Conservation (phyloP, 2,329 filamentous ascomycete species). For the Macroventuria anomochaeta region DNA sequence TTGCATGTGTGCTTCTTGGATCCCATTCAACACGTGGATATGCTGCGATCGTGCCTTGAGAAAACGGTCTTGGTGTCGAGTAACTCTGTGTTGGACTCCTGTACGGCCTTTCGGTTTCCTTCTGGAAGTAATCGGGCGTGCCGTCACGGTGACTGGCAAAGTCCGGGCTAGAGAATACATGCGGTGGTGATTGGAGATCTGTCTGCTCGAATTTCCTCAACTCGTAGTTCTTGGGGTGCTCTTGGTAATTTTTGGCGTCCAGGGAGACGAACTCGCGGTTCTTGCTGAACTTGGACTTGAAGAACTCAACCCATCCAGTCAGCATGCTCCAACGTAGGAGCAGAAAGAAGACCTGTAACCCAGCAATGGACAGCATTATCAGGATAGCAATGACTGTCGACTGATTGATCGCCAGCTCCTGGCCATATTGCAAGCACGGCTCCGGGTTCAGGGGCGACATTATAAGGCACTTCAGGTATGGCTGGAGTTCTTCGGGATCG, state of each 20-base stretch:
- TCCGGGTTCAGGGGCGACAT: constrained; percentile 65
- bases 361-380: constrained; percentile 80
- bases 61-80: constrained; percentile 50
- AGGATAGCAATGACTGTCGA: constrained; percentile 81
- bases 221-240: constrained; percentile 44
- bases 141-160: constrained; percentile 30
- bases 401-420: constrained; percentile 72
- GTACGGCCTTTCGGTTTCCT: constrained; percentile 49
- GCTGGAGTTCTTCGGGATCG: constrained; percentile 61
- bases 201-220: constrained; percentile 41
- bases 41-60: constrained; percentile 26
- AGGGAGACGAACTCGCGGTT: constrained; percentile 87
- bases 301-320: constrained; percentile 77
- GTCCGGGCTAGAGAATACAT: constrained; percentile 36
- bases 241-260: constrained; percentile 65
- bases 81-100: constrained; percentile 50
- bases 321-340: constrained; percentile 86
- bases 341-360: constrained; percentile 82
- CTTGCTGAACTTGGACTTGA: constrained; percentile 55
- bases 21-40: constrained; percentile 44
- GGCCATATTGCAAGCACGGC: constrained; percentile 68
- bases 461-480: constrained; percentile 78
- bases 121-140: constrained; percentile 46
- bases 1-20: constrained; percentile 45
- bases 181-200: constrained; percentile 35